Conservation (phyloP, 495 filamentous ascomycete genomes). For the Trichoderma erinaceum region DNA sequence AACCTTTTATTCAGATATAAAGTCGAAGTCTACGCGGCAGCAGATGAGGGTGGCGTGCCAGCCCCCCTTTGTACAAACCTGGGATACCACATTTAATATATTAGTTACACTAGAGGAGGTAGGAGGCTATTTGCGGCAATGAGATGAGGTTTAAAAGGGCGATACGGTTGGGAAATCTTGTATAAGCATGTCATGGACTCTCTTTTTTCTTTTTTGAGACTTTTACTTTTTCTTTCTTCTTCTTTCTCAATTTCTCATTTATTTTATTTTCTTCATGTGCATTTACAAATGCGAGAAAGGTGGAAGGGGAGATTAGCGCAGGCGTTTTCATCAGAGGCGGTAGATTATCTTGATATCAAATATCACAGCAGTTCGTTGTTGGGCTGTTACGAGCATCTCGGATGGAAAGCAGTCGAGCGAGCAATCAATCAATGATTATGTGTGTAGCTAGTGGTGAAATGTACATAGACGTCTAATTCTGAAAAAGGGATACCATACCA, state of each 20-base stretch:
- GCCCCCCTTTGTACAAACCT: neutral
- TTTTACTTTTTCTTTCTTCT: neutral
- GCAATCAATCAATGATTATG: neutral
- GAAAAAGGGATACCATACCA: neutral
- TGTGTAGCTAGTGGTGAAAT: constrained; percentile 1
- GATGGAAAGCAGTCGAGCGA: neutral
- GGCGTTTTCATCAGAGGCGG: constrained; percentile 6
- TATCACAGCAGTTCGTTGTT: neutral
- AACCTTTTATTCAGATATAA: neutral
- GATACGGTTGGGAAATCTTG: constrained; percentile 5
- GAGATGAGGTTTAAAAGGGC: constrained; percentile 4
- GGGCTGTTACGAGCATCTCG: neutral
- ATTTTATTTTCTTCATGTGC: neutral
- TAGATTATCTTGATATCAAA: constrained; percentile 1
- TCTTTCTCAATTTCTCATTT: neutral
- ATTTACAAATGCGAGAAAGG: neutral
- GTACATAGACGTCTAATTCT: constrained; percentile 2
- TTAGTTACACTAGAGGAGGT: neutral
- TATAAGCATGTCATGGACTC: constrained; percentile 12
- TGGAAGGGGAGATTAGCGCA: constrained; percentile 1
- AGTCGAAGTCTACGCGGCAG: neutral
- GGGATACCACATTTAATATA: constrained; percentile 1
- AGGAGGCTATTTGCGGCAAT: neutral
- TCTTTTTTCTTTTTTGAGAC: neutral
- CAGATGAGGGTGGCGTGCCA: neutral